Base-by-base conservation (phyloP, 2,329 filamentous ascomycete species). In the Venturiaceae sp. region DNA sequence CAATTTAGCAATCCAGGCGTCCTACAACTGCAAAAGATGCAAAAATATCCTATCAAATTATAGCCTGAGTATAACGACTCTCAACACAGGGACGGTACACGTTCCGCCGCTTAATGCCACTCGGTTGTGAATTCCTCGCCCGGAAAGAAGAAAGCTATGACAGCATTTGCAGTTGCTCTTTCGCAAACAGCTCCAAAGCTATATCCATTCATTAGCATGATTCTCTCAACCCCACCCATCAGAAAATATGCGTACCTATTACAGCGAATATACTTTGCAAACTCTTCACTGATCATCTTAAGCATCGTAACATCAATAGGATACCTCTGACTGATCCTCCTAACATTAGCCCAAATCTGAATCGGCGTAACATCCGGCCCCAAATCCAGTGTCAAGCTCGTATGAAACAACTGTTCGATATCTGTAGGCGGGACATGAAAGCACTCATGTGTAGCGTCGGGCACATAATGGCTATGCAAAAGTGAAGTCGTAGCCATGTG, bases 321-420 rank as follows among this genome's bases (percentile, higher is more conserved):
- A 36, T 2, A 39, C 33, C 23, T 39, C 13, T 1, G 7, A 13
- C 28, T 23, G 32, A 56, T 57, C n/a, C 41, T 28, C 46, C 26
- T 47, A 11, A 57, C 26, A 32, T 57, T 57, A 7, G 37, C 55
- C 39, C 55, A 57, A 47, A 57, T 52, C 26, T 57, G 55, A 16
- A 57, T 41, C 8, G 55, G 55, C 19, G 55, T 57, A 26, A 57
- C 39, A 16, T 57, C 55, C 5, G 53, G 23, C 14, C 55, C 55
- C 6, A 57, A 28, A 57, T 57, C 36, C 13, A 57, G 26, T 2
- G 21, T 28, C 32, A 57, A 36, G 32, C 55, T 57, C 16, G 23
- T 13, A 11, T 57, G 37, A 28, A 57, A 57, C 9, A 57, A n/a
- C 26, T 47, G 5, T 19, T 52, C 41, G 9, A 57, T 26, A 50